Evolutionary conservation across 2,329 filamentous ascomycete species (phyloP), one percentile per base, ranked within the genome.

Genomic region (Aaosphaeria arxii): DNA sequence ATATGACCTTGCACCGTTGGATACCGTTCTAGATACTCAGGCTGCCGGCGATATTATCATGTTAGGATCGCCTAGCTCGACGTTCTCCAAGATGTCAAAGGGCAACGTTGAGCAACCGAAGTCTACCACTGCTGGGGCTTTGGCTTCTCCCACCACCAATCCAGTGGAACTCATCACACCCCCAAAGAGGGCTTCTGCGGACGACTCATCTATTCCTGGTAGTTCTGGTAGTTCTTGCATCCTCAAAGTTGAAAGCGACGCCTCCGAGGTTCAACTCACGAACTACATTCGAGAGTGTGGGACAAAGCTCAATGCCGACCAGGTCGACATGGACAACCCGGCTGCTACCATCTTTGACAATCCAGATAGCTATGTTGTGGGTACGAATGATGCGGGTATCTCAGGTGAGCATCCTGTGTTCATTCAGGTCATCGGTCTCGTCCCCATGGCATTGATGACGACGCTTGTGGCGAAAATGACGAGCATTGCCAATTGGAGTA

Each of bases 401-500:
- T 47, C 7, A 48, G 50, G 29, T 48, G 52, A 56, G 28, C 42
- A 58, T 11, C 59, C 63, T 11, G 50, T 55, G 13, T 60, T 66
- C 44, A 39, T 66, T 47, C 60, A 51, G 3, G 52, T 62, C 28
- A 57, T 66, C 11, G 53, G 42, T 9, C 52, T 64, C 56, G 46
- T 66, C 7, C 64, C 64, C 6, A 45, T 45, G 13, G 52, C 56
- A n/a, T 52, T 65, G 49, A 58, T 66, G 42, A 65, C 58, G 58
- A 45, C 40, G 6, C 52, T 52, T 31, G 54, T 47, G 7, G 44
- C 46, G 35, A 45, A 40, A 5, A 32, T 58, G 7, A 50, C 44
- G 4, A 33, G 42, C 7, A 45, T 47, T 5, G 42, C 48, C 11
- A 45, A 36, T 24, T 49, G 41, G 24, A 48, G 48, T 2, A 52